Evolutionary conservation across 2,329 filamentous ascomycete species (phyloP), one percentile per base, ranked within the genome.

Genomic region (Teratosphaeria destructans): DNA sequence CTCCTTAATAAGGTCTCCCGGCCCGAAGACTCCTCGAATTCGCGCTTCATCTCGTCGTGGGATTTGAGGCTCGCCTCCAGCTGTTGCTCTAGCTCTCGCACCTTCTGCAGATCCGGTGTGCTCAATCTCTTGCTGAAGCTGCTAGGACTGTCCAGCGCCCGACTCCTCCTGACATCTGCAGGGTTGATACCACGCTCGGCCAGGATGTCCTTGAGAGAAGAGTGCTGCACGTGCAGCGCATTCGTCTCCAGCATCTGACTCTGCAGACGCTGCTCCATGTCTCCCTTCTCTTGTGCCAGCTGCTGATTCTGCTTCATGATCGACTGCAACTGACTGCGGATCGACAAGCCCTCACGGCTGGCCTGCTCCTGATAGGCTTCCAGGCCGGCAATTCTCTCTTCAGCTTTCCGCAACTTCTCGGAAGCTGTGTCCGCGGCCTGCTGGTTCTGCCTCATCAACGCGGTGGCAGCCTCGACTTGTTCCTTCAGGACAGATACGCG

Each of bases 311-410:
- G 93, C 64, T 87, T 87, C 72, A 96, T 80, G 4, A 89, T 85
- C 29, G 85, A 82, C 72, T 97, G 94, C 57, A 99, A 82, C 71
- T 97, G 93, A 71, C 94, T 87, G 58, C 94, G 85, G 65, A 97
- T 90, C 39, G 86, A 85, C 58, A 99, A 85, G 55, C 91, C 91
- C 74, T 99, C 95, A 53, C 94, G 85, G 74, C 92, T 97, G 3
- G 92, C 88, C 75, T 99, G 94, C 71, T 99, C 94, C 75, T 99
- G 94, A 73, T 97, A 97, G 32, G 91, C 90, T 73, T 99, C 94
- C 3, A 99, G 82, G 6, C 94, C 94, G 5, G 94, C 95, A 72
- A 99, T 97, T 52, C 94, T 86, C 77, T 97, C 95, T 75, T 99
- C 95, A 3, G 94, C 94, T 60, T 88, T 88, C 57, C 94, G 88